Evolutionary conservation across 768 basidiomycete genomes (phyloP).

Genomic region (Suillus plorans): DNA sequence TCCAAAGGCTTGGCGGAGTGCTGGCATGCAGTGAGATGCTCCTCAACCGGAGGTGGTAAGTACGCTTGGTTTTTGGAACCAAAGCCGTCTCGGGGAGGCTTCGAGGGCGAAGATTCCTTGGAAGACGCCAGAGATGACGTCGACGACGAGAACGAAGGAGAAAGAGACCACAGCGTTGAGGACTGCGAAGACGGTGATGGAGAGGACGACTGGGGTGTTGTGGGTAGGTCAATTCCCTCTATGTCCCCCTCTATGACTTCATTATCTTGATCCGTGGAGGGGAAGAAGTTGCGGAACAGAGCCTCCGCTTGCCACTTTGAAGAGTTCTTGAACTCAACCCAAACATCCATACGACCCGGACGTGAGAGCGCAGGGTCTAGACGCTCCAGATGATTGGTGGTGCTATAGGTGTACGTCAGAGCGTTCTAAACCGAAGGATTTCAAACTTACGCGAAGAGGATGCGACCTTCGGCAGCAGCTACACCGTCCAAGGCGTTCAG

Average conservation of each 20-base stretch:
- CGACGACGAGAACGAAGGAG: constrained; percentile 45
- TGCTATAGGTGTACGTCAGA: constrained; percentile 40
- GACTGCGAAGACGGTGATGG: constrained; percentile 41
- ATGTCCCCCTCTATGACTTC: constrained; percentile 40
- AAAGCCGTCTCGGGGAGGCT: constrained; percentile 31
- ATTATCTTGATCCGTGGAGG: constrained; percentile 58
- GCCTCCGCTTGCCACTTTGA: constrained; percentile 84
- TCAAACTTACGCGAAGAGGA: constrained; percentile 79
- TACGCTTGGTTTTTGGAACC: constrained; percentile 61
- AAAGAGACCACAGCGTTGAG: constrained; percentile 45
- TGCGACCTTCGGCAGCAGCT: constrained; percentile 81
- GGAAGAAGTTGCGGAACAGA: constrained; percentile 90
- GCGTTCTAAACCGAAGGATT: background rate
- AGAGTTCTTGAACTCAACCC: constrained; percentile 88
- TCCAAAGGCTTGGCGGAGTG: constrained; percentile 68
- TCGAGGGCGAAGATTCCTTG: constrained; percentile 21
- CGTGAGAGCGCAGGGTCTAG: constrained; percentile 90
- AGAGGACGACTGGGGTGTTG: constrained; percentile 39
- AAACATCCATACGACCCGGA: constrained; percentile 90
- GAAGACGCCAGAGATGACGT: constrained; percentile 37
- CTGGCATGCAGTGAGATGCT: constrained; percentile 55
- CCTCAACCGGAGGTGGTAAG: constrained; percentile 63
- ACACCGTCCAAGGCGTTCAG: constrained; percentile 87
- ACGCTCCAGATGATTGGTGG: constrained; percentile 88
- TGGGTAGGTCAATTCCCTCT: constrained; percentile 45